A percentile compares a stretch with the other conserved stretches of the same genome.
Evolutionary conservation across 306 rosid genomes (phyloP).

Genomic region (Myrica gale): DNA sequence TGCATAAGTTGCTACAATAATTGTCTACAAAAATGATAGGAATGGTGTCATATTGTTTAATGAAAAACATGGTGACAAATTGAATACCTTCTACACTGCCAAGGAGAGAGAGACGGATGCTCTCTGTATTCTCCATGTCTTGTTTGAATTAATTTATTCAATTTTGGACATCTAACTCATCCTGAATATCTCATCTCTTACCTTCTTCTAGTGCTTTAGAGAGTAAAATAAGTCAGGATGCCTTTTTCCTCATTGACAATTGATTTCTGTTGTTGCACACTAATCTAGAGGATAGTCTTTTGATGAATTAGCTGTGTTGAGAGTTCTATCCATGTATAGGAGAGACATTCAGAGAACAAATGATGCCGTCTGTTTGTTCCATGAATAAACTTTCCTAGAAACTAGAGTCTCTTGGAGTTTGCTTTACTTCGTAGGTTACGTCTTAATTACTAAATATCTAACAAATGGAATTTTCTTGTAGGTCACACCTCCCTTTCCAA

Average conservation of each 20-base stretch:
- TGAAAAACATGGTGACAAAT: not conserved
- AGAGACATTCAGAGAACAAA: not conserved
- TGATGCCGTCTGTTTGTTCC: not conserved
- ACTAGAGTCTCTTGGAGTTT: not conserved
- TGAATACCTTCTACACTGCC: too few relatives aligned
- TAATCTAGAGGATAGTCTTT: not conserved
- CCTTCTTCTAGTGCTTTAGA: not conserved
- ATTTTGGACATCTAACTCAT: not conserved
- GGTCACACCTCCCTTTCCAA: conserved; percentile 91
- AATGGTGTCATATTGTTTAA: not conserved
- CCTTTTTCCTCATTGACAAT: not conserved
- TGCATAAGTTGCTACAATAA: not conserved
- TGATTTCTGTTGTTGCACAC: not conserved
- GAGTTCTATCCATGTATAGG: not conserved
- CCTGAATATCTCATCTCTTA: not conserved
- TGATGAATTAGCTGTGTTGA: not conserved
- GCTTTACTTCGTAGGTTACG: too few relatives aligned
- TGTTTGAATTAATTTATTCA: not conserved
- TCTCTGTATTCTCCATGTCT: not conserved
- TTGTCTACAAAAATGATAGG: not conserved
- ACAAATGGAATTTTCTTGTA: conserved; percentile 43
- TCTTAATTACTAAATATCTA: conserved; percentile 18
- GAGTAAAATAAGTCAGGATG: not conserved
- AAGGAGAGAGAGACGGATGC: not conserved
- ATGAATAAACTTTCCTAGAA: not conserved